Percentiles rank a stretch among this genome's conserved stretches.
Evolutionary conservation across 75 land plant species (phyloP).

Genomic region (Gnetum montanum): DNA sequence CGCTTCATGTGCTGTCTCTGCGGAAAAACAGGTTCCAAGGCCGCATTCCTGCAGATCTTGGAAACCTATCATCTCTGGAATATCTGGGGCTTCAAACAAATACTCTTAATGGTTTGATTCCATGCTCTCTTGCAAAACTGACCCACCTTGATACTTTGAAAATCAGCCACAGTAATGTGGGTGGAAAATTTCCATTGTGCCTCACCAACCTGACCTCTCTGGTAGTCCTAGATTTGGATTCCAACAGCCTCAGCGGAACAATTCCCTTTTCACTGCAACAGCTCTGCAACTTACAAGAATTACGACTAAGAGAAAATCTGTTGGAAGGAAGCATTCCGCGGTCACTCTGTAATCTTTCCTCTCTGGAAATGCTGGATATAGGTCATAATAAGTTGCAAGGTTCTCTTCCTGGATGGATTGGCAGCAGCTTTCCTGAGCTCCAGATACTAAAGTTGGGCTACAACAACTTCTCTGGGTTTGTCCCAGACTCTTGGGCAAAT

Average conservation of each 20-base stretch:
- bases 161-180: conserved; percentile 28
- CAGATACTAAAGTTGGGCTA: conserved; percentile 23
- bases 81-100: conserved; percentile 33
- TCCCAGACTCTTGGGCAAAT: conserved; percentile 24
- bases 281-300: conserved; percentile 18
- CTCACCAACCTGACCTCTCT: conserved; percentile 32
- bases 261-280: conserved; percentile 24
- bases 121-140: conserved; percentile 30
- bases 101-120: conserved; percentile 38
- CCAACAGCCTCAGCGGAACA: conserved; percentile 44
- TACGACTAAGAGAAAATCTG: conserved; percentile 15
- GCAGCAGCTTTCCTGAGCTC: conserved; percentile 20
- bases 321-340: conserved; percentile 13
- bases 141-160: conserved; percentile 19
- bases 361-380: background rate
- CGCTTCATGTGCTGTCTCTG: conserved; percentile 39
- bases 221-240: conserved; percentile 39
- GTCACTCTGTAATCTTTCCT: conserved; percentile 3
- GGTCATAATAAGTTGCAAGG: conserved; percentile 15
- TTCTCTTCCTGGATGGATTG: conserved; percentile 10
- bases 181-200: conserved; percentile 8
- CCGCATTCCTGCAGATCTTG: conserved; percentile 32
- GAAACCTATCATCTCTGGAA: conserved; percentile 26
- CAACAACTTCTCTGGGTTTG: conserved; percentile 15
- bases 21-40: conserved; percentile 31